Conservation (phyloP, 2,329 filamentous ascomycete species). For the Dichotomopilus funicola region DNA sequence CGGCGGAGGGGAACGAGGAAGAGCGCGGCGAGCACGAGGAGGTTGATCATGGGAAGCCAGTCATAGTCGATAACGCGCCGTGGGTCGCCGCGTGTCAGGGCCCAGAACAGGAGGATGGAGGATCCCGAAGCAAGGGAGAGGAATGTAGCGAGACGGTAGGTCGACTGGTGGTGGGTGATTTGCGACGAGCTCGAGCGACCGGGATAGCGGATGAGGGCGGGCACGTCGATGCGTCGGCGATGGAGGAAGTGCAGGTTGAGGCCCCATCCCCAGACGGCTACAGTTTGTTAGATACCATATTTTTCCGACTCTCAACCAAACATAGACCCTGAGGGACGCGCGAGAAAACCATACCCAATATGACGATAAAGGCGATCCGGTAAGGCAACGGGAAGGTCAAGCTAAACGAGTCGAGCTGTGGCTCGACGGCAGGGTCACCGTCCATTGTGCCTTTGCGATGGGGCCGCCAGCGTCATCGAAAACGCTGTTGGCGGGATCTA, state of each 20-base stretch:
- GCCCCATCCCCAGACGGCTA: slow-evolving; percentile 93
- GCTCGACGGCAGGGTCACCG: slow-evolving; percentile 65
- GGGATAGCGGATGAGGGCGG: slow-evolving; percentile 80
- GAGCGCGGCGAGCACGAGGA: slow-evolving; percentile 62
- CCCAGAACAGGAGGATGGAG: slow-evolving; percentile 79
- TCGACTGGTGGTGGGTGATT: slow-evolving; percentile 69
- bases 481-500: slow-evolving; percentile 2
- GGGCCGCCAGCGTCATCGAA: slow-evolving; percentile 17
- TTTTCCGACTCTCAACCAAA: neutral
- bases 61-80: slow-evolving; percentile 70
- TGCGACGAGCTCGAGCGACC: slow-evolving; percentile 63
- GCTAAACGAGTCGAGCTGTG: slow-evolving; percentile 77
- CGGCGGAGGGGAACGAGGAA: slow-evolving; percentile 68
- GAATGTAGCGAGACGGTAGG: slow-evolving; percentile 76
- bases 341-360: slow-evolving; percentile 54
- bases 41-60: slow-evolving; percentile 79
- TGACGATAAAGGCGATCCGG: slow-evolving; percentile 76
- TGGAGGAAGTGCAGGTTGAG: slow-evolving; percentile 84
- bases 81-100: slow-evolving; percentile 63
- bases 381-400: slow-evolving; percentile 82
- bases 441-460: slow-evolving; percentile 48
- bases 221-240: slow-evolving; percentile 76
- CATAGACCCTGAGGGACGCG: slow-evolving; percentile 26
- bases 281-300: neutral
- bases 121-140: slow-evolving; percentile 64